phyloP scores from a whole-genome alignment of 305 asterid species.

The Fraxinus dipetala region DNA sequence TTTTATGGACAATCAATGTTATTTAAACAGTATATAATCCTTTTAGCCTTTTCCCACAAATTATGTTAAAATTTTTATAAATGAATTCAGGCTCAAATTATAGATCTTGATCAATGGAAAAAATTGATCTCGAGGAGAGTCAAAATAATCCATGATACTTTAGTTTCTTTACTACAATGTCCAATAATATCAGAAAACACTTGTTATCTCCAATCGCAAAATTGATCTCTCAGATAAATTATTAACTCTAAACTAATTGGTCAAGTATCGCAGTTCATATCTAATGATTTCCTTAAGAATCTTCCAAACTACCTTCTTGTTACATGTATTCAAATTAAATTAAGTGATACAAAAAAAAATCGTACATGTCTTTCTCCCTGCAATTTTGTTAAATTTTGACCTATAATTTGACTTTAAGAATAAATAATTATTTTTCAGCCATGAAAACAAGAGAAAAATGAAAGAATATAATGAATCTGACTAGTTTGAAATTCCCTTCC shows the following conservation, averaged over 20 bases:
- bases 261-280: not conserved
- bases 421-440: not conserved
- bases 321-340: not conserved
- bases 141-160: not conserved
- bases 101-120: not conserved
- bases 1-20: not conserved
- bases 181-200: not conserved
- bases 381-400: not conserved
- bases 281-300: not conserved
- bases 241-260: not conserved
- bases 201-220: not conserved
- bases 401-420: not conserved
- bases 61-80: not conserved
- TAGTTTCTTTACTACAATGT: not conserved
- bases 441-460: not conserved
- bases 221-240: not conserved
- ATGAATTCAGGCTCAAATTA: not conserved
- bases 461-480: constrained; percentile 5
- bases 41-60: not conserved
- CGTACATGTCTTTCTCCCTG: not conserved
- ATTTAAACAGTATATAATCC: not conserved
- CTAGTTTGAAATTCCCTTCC: not conserved
- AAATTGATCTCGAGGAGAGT: not conserved
- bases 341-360: not conserved
- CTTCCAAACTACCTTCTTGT: not conserved